Evolutionary conservation across 2,329 filamentous ascomycete genomes (phyloP), one percentile per base, ranked within the genome.

Genomic region (Calycina herbarum): DNA sequence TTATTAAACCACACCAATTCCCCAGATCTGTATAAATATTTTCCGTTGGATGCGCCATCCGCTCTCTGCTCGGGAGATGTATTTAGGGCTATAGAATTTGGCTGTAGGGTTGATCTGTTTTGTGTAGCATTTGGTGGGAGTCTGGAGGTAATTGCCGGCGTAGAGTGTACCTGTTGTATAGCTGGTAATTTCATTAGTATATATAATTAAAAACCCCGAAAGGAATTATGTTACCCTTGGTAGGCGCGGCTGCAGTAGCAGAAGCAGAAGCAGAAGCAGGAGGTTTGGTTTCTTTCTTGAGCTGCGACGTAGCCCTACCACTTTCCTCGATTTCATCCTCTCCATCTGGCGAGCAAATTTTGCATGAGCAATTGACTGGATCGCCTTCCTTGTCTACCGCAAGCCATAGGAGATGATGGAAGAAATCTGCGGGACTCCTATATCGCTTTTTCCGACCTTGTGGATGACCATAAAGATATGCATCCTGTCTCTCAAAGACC

Each of bases 391-490:
- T 79, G 68, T 87, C 85, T 24, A 81, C 82, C 58, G 77, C 78
- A 1, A 88, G 80, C 83, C 85, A 86, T 1, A 86, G 74, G 2
- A 87, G 75, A 73, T 88, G 85, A 2, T 83, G 84, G 67, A 86
- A 85, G 77, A 87, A 87, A 68, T 87, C 85, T 61, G 80, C 80
- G 0, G 85, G 84, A 71, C 84, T 87, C 63, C 85, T 76, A 72
- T 82, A 88, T 59, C 84, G 80, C 75, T 86, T 86, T 73, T 81
- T 83, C 20, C 82, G 79, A 17, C 85, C 85, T 57, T 80, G 76
- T 2, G 85, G 85, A 71, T 87, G 84, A 24, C 85, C 85, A 72
- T 87, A 87, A 5, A 88, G 78, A 69, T 87, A 87, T 38, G 83
- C 83, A 72, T 88, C 85, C 70, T 85, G 83, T 63, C 85, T 77